These are phyloP conservation scores for Boletellus sp. DNA, from an alignment of 1,284 basidiomycete species.

Conservation along the genomic window DNA sequence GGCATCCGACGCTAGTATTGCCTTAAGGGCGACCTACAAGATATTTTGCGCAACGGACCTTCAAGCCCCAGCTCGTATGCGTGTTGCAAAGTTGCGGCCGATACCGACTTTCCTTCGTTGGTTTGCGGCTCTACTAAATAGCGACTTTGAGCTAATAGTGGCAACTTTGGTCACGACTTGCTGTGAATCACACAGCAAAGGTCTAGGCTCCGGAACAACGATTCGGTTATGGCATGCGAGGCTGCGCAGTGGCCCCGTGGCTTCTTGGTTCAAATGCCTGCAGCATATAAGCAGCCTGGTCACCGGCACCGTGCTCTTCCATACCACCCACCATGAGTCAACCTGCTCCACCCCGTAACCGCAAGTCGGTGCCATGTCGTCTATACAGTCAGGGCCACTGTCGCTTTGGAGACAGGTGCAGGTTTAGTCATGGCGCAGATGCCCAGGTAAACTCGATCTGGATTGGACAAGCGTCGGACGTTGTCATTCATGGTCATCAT, in stretches of 20 bases:
- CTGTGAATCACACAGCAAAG: background rate
- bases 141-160: too few relatives aligned
- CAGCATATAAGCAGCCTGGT: background rate
- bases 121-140: too few relatives aligned
- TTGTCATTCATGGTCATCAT: background rate
- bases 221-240: background rate
- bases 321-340: slow-evolving; percentile 12
- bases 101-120: too few relatives aligned
- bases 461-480: background rate
- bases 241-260: background rate
- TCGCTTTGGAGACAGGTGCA: slow-evolving; percentile 25
- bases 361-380: slow-evolving; percentile 15
- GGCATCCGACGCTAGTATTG: too few relatives aligned
- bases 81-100: too few relatives aligned
- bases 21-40: too few relatives aligned
- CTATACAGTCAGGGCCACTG: slow-evolving; percentile 21
- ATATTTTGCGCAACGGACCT: too few relatives aligned
- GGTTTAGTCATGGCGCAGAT: slow-evolving; percentile 16
- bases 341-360: background rate
- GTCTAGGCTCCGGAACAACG: background rate
- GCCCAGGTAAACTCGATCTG: slow-evolving; percentile 8
- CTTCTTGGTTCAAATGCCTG: background rate
- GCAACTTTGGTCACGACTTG: too few relatives aligned
- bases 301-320: background rate
- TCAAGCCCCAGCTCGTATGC: too few relatives aligned